Base-by-base conservation (phyloP, 2,329 filamentous ascomycete genomes). In the Scortechinia acanthostroma region DNA sequence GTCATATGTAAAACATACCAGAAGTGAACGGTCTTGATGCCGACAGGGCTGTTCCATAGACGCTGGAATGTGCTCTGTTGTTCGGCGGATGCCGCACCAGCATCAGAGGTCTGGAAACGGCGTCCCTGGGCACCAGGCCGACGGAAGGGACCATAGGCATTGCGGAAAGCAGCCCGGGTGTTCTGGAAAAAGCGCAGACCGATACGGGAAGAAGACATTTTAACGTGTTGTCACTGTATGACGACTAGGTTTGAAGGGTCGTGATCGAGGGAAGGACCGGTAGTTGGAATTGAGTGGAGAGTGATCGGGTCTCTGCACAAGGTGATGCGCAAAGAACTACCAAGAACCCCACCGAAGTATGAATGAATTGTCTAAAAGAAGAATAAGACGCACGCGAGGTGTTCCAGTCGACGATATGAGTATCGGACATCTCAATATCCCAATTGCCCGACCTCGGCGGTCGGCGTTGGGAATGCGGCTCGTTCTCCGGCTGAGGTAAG, bases 11-110 rank as follows among this genome's bases (percentile, higher is more conserved):
- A 30, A 30, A n/a, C 48, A 59, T 72, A 91, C 91, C 93, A 98
- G 72, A 98, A 98, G 69, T 98, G 93, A 58, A 98, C 93, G 50
- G 93, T 98, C 83, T 90, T 90, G 55, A 91, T 55, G 44, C 88
- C 88, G 52, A 91, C 67, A 50, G 87, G 86, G 64, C 85, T 89
- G 65, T 88, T 80, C 85, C 84, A 90, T 74, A 94, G 79, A 66
- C 82, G 82, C 73, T 84, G 81, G 64, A 93, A 82, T 73, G 74
- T 83, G 59, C 70, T 69, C 50, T 63, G 55, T 53, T 68, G 57
- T 47, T 66, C 61, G 53, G 64, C 53, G 52, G 58, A 50, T 43
- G 68, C 68, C 44, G 61, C 63, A 44, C 66, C 65, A 51, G 73
- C 70, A 35, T 80, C 17, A 6, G 35, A 40, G 35, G 13, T 40